These are phyloP conservation scores for Colletotrichum noveboracense DNA, from an alignment of 2,329 filamentous ascomycete species.

Conservation along the genomic window DNA sequence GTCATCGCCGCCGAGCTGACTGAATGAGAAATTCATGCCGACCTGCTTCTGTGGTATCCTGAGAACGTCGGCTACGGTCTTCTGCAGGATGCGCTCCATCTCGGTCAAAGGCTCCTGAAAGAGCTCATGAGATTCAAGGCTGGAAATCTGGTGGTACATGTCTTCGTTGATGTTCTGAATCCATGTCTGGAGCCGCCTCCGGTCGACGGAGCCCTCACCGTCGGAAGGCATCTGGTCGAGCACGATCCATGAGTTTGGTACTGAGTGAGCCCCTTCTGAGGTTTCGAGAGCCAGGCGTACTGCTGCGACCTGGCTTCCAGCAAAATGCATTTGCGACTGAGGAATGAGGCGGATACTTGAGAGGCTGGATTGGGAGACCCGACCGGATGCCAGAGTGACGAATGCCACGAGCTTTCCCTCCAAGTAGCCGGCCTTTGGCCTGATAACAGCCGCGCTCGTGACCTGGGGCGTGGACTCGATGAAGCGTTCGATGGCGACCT, in stretches of 20 bases:
- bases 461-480: slow-evolving; percentile 45
- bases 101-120: slow-evolving; percentile 38
- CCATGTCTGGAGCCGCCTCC: slow-evolving; percentile 56
- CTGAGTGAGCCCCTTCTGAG: slow-evolving; percentile 32
- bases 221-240: slow-evolving; percentile 51
- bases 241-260: slow-evolving; percentile 54
- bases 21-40: slow-evolving; percentile 46
- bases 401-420: slow-evolving; percentile 55
- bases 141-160: slow-evolving; percentile 49
- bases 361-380: slow-evolving; percentile 26
- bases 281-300: slow-evolving; percentile 34
- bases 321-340: slow-evolving; percentile 42
- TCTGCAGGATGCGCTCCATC: slow-evolving; percentile 44
- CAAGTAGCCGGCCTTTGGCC: slow-evolving; percentile 54
- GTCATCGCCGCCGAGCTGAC: slow-evolving; percentile 44
- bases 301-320: slow-evolving; percentile 45
- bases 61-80: slow-evolving; percentile 41
- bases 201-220: slow-evolving; percentile 42
- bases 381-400: slow-evolving; percentile 41
- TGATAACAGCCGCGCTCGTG: slow-evolving; percentile 46
- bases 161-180: slow-evolving; percentile 57
- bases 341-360: slow-evolving; percentile 38
- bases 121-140: slow-evolving; percentile 41
- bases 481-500: slow-evolving; percentile 25
- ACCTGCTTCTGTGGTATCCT: slow-evolving; percentile 43